These are phyloP conservation scores for Melaleuca alternifolia DNA, from an alignment of 345 rosid species.

Conservation along the genomic window DNA sequence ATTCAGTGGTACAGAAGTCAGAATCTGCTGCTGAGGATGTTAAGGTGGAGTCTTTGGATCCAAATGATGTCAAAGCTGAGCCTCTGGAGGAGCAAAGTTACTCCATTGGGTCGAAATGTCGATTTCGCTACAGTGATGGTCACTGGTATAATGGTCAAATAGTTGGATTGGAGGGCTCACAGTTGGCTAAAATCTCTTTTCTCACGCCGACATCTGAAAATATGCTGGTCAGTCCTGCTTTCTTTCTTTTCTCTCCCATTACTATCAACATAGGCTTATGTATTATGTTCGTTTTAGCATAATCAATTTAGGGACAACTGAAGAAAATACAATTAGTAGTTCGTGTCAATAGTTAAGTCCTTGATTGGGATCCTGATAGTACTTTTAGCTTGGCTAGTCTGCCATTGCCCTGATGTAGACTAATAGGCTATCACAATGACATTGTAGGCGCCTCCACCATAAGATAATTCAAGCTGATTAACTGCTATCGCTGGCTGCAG, in stretches of 20 bases:
- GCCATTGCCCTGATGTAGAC: background rate
- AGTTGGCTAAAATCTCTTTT: slow-evolving; percentile 63
- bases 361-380: background rate
- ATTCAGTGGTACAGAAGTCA: slow-evolving; percentile 20
- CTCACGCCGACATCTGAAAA: slow-evolving; percentile 79
- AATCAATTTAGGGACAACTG: background rate
- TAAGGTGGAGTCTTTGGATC: slow-evolving; percentile 40
- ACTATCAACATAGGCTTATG: background rate
- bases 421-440: background rate
- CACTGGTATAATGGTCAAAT: slow-evolving; percentile 90
- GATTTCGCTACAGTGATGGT: slow-evolving; percentile 63
- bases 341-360: background rate
- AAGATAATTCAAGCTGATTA: background rate
- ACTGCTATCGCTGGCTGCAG: background rate
- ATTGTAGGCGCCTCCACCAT: background rate
- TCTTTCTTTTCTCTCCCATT: background rate
- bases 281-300: background rate
- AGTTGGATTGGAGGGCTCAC: slow-evolving; percentile 41
- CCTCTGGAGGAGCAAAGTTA: slow-evolving; percentile 31
- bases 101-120: slow-evolving; percentile 63
- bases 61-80: slow-evolving; percentile 38
- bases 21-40: slow-evolving; percentile 18
- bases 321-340: background rate
- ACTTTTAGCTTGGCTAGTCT: background rate
- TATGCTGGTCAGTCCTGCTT: slow-evolving; percentile 54